Evolutionary conservation across 2,329 filamentous ascomycete genomes (phyloP).

Genomic region (Fusarium equiseti): DNA sequence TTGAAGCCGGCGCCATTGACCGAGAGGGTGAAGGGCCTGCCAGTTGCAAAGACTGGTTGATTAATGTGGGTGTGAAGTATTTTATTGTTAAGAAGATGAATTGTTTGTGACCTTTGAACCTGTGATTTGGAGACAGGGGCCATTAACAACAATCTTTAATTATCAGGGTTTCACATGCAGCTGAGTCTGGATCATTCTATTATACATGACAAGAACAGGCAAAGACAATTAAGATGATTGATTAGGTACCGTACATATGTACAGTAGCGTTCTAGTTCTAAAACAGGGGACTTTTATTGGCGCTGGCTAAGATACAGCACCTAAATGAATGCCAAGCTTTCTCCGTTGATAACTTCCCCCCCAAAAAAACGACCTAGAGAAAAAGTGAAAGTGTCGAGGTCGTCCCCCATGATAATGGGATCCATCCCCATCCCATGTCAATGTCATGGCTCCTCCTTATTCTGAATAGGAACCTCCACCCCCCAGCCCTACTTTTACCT

Average conservation of each 20-base stretch:
- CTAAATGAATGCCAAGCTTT: conserved; percentile 31
- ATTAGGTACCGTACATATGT: background rate
- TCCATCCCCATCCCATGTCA: conserved; percentile 32
- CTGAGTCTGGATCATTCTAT: conserved; percentile 14
- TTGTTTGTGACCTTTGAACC: background rate
- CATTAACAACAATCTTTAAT: conserved; percentile 7
- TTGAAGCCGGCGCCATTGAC: conserved; percentile 6
- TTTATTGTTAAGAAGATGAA: background rate
- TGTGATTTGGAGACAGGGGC: background rate
- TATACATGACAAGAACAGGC: background rate
- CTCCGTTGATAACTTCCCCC: conserved; percentile 24
- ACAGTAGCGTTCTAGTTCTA: background rate
- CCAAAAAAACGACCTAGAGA: conserved; percentile 10
- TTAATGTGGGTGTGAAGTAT: background rate
- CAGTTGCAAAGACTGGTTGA: background rate
- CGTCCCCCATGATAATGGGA: conserved; percentile 41
- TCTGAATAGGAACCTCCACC: conserved; percentile 34
- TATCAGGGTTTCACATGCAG: conserved; percentile 9
- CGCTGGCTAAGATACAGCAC: conserved; percentile 4
- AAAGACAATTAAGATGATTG: conserved; percentile 18
- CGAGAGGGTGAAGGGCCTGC: background rate
- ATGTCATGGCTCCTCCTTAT: conserved; percentile 41
- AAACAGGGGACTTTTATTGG: conserved; percentile 36
- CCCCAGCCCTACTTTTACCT: conserved; percentile 40
- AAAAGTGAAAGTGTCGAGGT: conserved; percentile 12